A percentile compares a stretch with the other conserved stretches of the same genome.
Conservation (phyloP, 2,329 filamentous ascomycete genomes). For the Arthrobotrys musiformis region DNA sequence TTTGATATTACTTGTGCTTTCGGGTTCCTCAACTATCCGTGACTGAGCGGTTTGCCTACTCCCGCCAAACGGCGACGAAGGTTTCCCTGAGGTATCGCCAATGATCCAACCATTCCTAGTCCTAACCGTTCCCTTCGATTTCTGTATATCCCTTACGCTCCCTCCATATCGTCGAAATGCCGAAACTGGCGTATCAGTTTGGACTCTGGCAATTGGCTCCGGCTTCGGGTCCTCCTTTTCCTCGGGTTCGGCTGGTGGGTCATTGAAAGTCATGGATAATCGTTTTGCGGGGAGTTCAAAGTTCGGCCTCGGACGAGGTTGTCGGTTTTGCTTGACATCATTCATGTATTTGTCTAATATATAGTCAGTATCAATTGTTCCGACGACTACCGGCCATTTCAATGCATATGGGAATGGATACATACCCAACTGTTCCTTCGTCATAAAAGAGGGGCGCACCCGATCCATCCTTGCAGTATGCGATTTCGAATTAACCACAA, state of each 20-base stretch:
- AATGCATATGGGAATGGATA: slow-evolving; percentile 7
- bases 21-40: slow-evolving; percentile 23
- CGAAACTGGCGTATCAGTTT: slow-evolving; percentile 26
- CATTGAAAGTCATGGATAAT: slow-evolving; percentile 32
- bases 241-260: background rate
- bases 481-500: background rate
- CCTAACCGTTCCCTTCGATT: slow-evolving; percentile 29
- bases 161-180: slow-evolving; percentile 45
- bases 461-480: slow-evolving; percentile 38
- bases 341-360: slow-evolving; percentile 49
- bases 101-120: slow-evolving; percentile 51
- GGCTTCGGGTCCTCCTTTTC: slow-evolving; percentile 20
- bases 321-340: slow-evolving; percentile 47
- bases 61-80: slow-evolving; percentile 34
- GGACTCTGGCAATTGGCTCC: slow-evolving; percentile 22
- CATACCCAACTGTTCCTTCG: slow-evolving; percentile 60
- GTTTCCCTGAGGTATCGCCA: slow-evolving; percentile 22
- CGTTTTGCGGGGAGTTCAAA: slow-evolving; percentile 47
- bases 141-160: slow-evolving; percentile 45
- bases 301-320: slow-evolving; percentile 41
- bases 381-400: background rate
- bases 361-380: background rate
- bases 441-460: slow-evolving; percentile 59
- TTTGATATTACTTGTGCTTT: background rate
- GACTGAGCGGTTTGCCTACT: slow-evolving; percentile 18